A percentile compares a stretch with the other conserved stretches of the same genome.
Conservation (phyloP, 2,329 filamentous ascomycete species). For the Exserohilum rostratum region DNA sequence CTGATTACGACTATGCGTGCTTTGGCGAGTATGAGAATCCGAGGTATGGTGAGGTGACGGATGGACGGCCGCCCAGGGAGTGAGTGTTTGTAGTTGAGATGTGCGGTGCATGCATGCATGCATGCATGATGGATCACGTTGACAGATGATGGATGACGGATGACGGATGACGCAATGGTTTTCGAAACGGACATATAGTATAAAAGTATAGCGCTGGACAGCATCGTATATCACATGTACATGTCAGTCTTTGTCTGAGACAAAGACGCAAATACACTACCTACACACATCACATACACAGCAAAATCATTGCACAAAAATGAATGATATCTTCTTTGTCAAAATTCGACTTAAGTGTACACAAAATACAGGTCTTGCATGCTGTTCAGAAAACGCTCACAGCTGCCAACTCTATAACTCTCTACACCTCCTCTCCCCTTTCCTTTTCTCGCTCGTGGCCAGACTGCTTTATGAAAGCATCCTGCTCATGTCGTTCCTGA, state of each 20-base stretch:
- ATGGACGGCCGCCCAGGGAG: slow-evolving; percentile 55
- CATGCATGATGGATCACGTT: too few species aligned
- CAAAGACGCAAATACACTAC: too few species aligned
- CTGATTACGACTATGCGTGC: slow-evolving; percentile 70
- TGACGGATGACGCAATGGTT: too few species aligned
- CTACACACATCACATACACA: neutral
- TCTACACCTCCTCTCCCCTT: slow-evolving; percentile 3
- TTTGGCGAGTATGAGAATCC: slow-evolving; percentile 61
- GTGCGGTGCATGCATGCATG: too few species aligned
- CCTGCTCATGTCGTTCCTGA: slow-evolving; percentile 86
- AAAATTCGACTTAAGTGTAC: slow-evolving; percentile 41
- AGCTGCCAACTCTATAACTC: slow-evolving; percentile 22
- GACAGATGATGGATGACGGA: too few species aligned
- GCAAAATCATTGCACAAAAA: neutral
- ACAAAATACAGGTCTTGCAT: slow-evolving; percentile 39
- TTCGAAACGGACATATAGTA: too few species aligned
- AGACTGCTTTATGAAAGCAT: slow-evolving; percentile 56
- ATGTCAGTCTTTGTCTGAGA: too few species aligned
- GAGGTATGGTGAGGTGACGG: slow-evolving; percentile 57
- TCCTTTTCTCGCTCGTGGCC: neutral
- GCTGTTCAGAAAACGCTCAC: slow-evolving; percentile 14
- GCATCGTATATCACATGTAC: too few species aligned
- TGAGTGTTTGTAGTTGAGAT: too few species aligned
- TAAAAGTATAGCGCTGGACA: too few species aligned
- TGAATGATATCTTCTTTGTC: slow-evolving; percentile 37